Percentiles rank a stretch among this genome's conserved stretches.
Evolutionary conservation across 345 rosid genomes (phyloP).

Genomic region (Acer yangbiense): DNA sequence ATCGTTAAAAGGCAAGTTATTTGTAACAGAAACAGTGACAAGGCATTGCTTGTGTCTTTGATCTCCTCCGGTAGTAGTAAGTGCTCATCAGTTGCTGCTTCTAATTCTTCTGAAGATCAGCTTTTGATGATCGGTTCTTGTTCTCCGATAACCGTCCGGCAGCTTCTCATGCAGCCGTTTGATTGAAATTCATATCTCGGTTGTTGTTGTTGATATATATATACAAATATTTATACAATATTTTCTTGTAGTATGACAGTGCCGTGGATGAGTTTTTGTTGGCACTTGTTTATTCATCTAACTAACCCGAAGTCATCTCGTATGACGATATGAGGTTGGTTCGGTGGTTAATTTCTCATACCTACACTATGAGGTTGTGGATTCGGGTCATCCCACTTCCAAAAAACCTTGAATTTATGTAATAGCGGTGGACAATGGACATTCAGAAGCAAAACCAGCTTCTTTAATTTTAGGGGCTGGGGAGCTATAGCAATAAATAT

Average conservation of each 20-base stretch:
- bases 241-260: not conserved
- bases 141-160: not conserved
- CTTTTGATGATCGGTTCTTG: not conserved
- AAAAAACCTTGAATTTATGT: too few relatives aligned
- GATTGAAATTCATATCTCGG: not conserved
- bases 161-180: not conserved
- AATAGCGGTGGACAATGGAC: too few relatives aligned
- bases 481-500: too few relatives aligned
- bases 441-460: too few relatives aligned
- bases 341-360: too few relatives aligned
- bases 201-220: not conserved
- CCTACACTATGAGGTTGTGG: too few relatives aligned
- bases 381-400: too few relatives aligned
- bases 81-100: too few relatives aligned
- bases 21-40: constrained; percentile 10
- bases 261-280: not conserved
- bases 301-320: too few relatives aligned
- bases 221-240: not conserved
- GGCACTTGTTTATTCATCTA: not conserved
- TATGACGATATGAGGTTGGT: too few relatives aligned
- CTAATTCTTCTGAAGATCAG: not conserved
- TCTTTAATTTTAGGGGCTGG: too few relatives aligned
- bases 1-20: constrained; percentile 3
- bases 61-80: not conserved
- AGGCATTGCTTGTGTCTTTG: constrained; percentile 19